Conservation (phyloP, 768 basidiomycete species). For the Boletus reticulatus region DNA sequence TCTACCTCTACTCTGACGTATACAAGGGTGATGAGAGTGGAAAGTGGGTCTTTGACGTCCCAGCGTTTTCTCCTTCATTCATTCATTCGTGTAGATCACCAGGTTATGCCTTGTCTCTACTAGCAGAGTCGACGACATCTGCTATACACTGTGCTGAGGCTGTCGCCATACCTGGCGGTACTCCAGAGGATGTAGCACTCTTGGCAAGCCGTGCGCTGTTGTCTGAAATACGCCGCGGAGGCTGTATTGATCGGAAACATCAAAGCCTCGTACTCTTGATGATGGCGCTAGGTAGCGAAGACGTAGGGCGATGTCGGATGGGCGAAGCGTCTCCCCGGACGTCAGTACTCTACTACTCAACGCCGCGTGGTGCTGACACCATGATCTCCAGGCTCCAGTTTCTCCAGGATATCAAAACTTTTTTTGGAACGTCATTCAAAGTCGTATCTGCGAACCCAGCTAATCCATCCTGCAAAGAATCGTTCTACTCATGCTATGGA, state of each 20-base stretch:
- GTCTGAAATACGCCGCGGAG: conserved; percentile 74
- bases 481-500: conserved; percentile 88
- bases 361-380: conserved; percentile 2
- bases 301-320: conserved; percentile 89
- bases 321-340: conserved; percentile 79
- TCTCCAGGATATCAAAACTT: conserved; percentile 73
- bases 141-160: conserved; percentile 87
- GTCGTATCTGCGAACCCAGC: conserved; percentile 61
- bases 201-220: conserved; percentile 77
- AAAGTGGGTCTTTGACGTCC: conserved; percentile 59
- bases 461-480: conserved; percentile 52
- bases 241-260: conserved; percentile 89
- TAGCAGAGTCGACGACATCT: conserved; percentile 91
- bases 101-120: conserved; percentile 87
- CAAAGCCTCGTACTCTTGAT: conserved; percentile 82
- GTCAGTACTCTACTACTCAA: conserved; percentile 45
- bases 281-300: conserved; percentile 97
- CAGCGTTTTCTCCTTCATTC: not conserved
- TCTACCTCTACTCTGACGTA: conserved; percentile 97
- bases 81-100: conserved; percentile 65
- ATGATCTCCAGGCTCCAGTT: conserved; percentile 76
- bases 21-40: conserved; percentile 98
- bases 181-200: conserved; percentile 92
- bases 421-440: conserved; percentile 94
- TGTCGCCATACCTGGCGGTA: conserved; percentile 74